A percentile compares a stretch with the other conserved stretches of the same genome.
Conservation (phyloP, 352 stramenopile species). For the Globisporangium nodosum region DNA sequence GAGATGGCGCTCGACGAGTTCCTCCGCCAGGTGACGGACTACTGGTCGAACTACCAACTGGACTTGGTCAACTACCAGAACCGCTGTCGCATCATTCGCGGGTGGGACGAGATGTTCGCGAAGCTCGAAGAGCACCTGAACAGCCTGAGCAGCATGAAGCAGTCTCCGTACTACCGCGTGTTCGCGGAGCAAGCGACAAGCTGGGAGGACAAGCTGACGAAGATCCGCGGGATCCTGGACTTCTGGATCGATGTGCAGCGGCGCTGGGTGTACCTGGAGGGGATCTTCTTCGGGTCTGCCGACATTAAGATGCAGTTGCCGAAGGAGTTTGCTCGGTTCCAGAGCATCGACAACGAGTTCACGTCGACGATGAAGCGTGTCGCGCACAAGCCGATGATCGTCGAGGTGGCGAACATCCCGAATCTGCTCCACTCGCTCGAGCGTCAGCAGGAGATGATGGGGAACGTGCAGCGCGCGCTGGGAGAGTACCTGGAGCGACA, state of each 20-base stretch:
- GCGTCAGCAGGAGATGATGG: constrained; percentile 96
- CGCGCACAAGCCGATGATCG: constrained; percentile 93
- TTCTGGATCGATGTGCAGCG: constrained; percentile 99
- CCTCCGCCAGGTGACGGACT: constrained; percentile 91
- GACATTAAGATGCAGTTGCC: constrained; percentile 99
- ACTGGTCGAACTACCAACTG: constrained; percentile 88
- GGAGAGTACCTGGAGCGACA: constrained; percentile 99
- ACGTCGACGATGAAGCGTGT: constrained; percentile 98
- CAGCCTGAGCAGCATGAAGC: constrained; percentile 98
- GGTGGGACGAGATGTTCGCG: constrained; percentile 99
- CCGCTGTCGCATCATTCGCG: constrained; percentile 95
- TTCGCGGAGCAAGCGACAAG: constrained; percentile 97
- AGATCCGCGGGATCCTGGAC: constrained; percentile 96
- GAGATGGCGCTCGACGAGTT: constrained; percentile 99
- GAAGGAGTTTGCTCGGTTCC: constrained; percentile 98
- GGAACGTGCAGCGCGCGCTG: constrained; percentile 99
- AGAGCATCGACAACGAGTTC: constrained; percentile 98
- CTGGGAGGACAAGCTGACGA: constrained; percentile 98
- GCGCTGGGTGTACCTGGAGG: constrained; percentile 99
- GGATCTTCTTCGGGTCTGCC: constrained; percentile 97
- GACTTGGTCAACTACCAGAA: constrained; percentile 93
- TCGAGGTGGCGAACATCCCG: constrained; percentile 91
- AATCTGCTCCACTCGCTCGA: constrained; percentile 92
- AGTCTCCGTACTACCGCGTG: constrained; percentile 97
- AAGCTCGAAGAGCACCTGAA: constrained; percentile 99